Evolutionary conservation across 495 filamentous ascomycete species (phyloP).

Genomic region (Glarea lozoyensis): DNA sequence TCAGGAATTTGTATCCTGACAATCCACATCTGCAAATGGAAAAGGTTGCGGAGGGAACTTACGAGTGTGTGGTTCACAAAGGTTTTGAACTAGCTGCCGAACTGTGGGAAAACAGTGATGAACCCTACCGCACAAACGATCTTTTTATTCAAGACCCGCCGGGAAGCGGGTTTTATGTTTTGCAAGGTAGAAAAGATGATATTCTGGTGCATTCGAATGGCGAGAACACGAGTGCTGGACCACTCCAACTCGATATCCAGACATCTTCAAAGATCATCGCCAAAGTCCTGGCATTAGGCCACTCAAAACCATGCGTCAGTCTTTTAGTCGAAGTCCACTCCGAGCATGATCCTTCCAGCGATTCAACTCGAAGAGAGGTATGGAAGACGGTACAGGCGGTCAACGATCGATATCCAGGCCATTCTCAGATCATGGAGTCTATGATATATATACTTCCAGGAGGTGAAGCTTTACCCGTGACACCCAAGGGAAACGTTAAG

Average conservation of each 20-base stretch:
- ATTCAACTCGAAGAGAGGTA: neutral
- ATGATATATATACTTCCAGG: constrained; percentile 19
- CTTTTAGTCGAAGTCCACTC: constrained; percentile 17
- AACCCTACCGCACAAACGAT: constrained; percentile 20
- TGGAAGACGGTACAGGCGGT: constrained; percentile 16
- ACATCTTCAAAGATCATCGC: constrained; percentile 16
- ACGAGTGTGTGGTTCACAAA: constrained; percentile 19
- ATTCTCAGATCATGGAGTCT: constrained; percentile 11
- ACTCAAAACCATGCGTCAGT: constrained; percentile 14
- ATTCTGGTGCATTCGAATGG: constrained; percentile 20
- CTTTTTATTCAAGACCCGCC: constrained; percentile 20
- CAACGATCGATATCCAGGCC: constrained; percentile 13
- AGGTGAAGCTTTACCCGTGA: constrained; percentile 14
- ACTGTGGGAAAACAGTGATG: constrained; percentile 16
- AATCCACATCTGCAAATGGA: constrained; percentile 19
- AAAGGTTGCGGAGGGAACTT: constrained; percentile 14
- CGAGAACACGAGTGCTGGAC: constrained; percentile 17
- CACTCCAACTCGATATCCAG: constrained; percentile 20
- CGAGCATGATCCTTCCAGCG: constrained; percentile 5
- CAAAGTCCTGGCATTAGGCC: constrained; percentile 16
- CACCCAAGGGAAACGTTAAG: constrained; percentile 21
- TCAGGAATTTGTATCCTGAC: constrained; percentile 19
- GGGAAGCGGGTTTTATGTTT: constrained; percentile 14
- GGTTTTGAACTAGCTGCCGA: constrained; percentile 20
- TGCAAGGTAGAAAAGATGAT: constrained; percentile 20